Evolutionary conservation across 192 early-diverging fungal genomes (phyloP).

Genomic region (Blastocladiella britannica): DNA sequence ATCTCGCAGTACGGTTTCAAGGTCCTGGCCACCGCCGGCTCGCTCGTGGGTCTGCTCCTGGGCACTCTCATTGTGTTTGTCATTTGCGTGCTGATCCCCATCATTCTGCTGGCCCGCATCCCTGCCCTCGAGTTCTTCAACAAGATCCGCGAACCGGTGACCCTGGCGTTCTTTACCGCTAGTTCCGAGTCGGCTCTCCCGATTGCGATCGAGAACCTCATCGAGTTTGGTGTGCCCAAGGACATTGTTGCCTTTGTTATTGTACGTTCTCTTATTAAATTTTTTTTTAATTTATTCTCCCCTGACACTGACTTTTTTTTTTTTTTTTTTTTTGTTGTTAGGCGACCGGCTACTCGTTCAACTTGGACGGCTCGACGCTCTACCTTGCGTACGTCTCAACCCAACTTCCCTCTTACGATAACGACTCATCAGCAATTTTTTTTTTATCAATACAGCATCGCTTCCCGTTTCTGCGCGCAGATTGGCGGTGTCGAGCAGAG

Average conservation of each 20-base stretch:
- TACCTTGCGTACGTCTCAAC: no score
- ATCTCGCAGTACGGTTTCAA: constrained; percentile 37
- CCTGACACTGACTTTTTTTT: no score
- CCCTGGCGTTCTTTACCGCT: constrained; percentile 54
- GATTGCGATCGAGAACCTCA: constrained; percentile 46
- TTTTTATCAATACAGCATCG: no score
- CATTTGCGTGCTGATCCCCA: constrained; percentile 28
- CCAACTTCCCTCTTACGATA: no score
- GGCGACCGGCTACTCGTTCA: constrained; percentile 52
- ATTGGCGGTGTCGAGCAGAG: constrained; percentile 23
- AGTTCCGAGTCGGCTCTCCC: constrained; percentile 51
- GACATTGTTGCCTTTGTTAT: constrained; percentile 45
- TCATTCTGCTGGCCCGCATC: constrained; percentile 29
- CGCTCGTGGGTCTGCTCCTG: constrained; percentile 44
- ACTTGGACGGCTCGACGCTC: constrained; percentile 53
- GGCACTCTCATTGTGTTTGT: constrained; percentile 33
- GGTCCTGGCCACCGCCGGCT: constrained; percentile 32
- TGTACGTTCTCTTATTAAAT: no score
- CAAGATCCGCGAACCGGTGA: constrained; percentile 31
- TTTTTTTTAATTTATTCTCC: not conserved
- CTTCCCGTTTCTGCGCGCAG: constrained; percentile 48
- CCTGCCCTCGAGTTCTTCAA: constrained; percentile 28
- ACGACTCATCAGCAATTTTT: no score
- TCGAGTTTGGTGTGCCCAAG: constrained; percentile 39
- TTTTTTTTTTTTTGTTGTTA: no score